Conservation (phyloP, 208 protist species). For the Tetramitus jugosus region DNA sequence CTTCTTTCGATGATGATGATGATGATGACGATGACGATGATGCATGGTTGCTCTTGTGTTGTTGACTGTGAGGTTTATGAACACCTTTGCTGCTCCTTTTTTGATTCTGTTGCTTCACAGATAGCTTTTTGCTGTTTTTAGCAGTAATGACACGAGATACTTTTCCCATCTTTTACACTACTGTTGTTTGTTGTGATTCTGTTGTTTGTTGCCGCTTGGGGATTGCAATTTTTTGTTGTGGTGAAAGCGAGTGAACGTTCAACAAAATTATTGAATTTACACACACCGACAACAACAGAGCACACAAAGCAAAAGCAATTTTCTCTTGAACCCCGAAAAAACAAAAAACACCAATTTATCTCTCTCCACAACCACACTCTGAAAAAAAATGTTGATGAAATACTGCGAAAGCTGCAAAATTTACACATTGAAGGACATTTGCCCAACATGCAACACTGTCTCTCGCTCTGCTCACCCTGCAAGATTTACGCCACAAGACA, state of each 20-base stretch:
- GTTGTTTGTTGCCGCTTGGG: neutral
- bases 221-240: neutral
- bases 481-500: conserved; percentile 81
- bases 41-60: too few relatives aligned
- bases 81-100: conserved; percentile 30
- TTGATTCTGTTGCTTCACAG: conserved; percentile 23
- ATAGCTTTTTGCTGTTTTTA: neutral
- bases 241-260: neutral
- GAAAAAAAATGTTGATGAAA: conserved; percentile 7
- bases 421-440: conserved; percentile 4
- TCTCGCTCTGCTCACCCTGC: conserved; percentile 77
- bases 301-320: neutral
- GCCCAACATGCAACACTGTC: neutral
- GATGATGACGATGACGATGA: too few relatives aligned
- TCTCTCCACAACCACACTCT: neutral
- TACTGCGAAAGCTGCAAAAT: neutral
- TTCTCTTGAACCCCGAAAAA: neutral
- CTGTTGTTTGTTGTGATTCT: neutral
- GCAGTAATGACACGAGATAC: neutral
- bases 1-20: too few relatives aligned
- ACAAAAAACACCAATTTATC: neutral
- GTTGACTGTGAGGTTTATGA: too few relatives aligned
- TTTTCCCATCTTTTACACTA: neutral
- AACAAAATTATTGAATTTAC: neutral
- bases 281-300: neutral